phyloP scores from a whole-genome alignment of 495 filamentous ascomycete species.

The Trichoderma gamsii region DNA sequence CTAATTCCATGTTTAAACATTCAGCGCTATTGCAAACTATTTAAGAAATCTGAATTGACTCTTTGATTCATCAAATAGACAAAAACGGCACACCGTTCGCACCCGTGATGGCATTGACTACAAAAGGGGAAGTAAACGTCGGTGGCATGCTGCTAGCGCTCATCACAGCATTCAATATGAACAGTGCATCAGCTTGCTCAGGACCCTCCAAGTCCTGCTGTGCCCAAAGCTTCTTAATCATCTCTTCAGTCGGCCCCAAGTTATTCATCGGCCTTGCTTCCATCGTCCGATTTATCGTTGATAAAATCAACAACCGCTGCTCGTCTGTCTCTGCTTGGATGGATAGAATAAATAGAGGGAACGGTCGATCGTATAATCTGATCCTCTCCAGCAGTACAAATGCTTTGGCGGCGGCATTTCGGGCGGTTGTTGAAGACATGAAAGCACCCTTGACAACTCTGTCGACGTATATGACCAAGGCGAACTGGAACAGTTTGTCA shows the following conservation, averaged over 20 bases:
- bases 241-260: neutral
- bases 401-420: conserved; percentile 16
- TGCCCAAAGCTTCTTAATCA: conserved; percentile 16
- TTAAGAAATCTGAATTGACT: neutral
- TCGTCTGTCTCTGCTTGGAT: conserved; percentile 17
- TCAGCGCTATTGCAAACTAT: neutral
- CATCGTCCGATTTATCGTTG: neutral
- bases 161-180: conserved; percentile 8
- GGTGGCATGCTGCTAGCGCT: conserved; percentile 13
- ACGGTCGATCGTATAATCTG: conserved; percentile 12
- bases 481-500: conserved; percentile 18
- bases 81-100: neutral
- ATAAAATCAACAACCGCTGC: conserved; percentile 13
- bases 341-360: conserved; percentile 15
- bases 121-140: neutral
- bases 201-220: conserved; percentile 16
- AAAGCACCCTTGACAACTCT: conserved; percentile 18
- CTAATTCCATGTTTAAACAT: neutral
- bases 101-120: conserved; percentile 3
- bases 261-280: conserved; percentile 13
- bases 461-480: conserved; percentile 20
- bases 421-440: neutral
- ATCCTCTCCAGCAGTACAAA: conserved; percentile 12
- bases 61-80: neutral
- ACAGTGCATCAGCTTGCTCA: neutral